Conservation (phyloP, 805 yeast species). For the Vanderwaltozyma verrucispora region DNA sequence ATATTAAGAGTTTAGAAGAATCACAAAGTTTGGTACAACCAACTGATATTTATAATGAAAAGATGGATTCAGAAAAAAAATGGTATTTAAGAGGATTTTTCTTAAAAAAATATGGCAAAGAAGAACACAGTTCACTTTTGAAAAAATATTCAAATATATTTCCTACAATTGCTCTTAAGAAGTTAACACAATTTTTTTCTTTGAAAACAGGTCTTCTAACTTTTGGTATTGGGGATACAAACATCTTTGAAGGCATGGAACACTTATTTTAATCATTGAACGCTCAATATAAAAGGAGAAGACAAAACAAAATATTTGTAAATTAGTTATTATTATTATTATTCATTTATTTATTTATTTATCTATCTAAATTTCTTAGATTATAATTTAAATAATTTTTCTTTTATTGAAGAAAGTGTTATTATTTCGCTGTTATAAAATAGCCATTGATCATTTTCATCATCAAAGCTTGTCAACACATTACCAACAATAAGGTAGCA, state of each 20-base stretch:
- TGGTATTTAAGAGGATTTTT: background rate
- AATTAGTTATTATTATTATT: background rate
- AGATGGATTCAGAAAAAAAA: background rate
- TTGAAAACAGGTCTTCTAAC: background rate
- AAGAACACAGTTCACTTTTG: background rate
- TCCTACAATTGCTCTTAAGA: background rate
- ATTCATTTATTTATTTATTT: background rate
- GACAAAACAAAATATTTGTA: background rate
- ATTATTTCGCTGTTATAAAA: slow-evolving; percentile 20
- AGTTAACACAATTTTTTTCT: background rate
- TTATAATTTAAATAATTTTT: slow-evolving; percentile 7
- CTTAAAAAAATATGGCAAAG: background rate
- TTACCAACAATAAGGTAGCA: slow-evolving; percentile 21
- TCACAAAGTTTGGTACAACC: no score
- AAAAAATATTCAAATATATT: background rate
- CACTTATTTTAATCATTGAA: background rate
- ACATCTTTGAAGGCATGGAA: slow-evolving; percentile 1
- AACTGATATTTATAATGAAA: no score
- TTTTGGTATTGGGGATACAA: background rate
- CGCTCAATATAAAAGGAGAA: no score
- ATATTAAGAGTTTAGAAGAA: background rate
- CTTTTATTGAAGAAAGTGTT: slow-evolving; percentile 21
- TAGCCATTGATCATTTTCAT: slow-evolving; percentile 23
- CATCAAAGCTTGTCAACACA: slow-evolving; percentile 19
- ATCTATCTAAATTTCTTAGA: slow-evolving; percentile 1